Base-by-base conservation (phyloP, 768 basidiomycete genomes). In the Daedaleopsis nitida region DNA sequence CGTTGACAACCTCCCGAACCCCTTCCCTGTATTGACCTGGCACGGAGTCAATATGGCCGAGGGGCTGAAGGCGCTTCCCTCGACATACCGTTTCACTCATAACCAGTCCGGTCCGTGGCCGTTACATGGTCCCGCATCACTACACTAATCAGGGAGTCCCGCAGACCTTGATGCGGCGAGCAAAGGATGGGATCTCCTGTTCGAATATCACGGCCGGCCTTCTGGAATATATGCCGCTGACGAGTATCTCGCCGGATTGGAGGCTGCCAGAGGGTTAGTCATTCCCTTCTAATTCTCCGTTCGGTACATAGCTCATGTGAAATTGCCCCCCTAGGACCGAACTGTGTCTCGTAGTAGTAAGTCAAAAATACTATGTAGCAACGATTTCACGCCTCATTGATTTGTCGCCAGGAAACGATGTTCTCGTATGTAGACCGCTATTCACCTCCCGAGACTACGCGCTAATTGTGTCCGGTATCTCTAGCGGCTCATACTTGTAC, bases 41-140 rank as follows among this genome's bases (percentile, higher is more conserved):
- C 83, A 84, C 64, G 83, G 81, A 19, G 83, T 85, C 54, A 85
- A 84, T 65, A 76, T 86, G 76, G 82, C 82, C 5, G 83, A 84
- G 67, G 83, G 82, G 2, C 72, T 84, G 35, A 85, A 86, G 68
- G 83, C 83, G 1, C 69, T 83, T 6, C 81, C 83, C 16, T 76
- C 82, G 7, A 80, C 81, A 0, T 83, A 80, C 59, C 77, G 83
- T 21, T 84, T 83, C 67, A 82, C 82, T 2, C 81, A 83, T 60
- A 84, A 85, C 65, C 78, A 83, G 63, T 79, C 81, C n/a, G 81
- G 83, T 83, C 57, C 1, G 43, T 32, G 5, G 14, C 19, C 16
- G 23, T 32, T 32, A 32, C 21, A 11, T 21, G 23, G 47, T 49
- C 21, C 14, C 23, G 47, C 47, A 49, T 24, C 14, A n/a, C 9